Evolutionary conservation across 2,329 filamentous ascomycete genomes (phyloP).

Genomic region (Pseudogymnoascus sp.): DNA sequence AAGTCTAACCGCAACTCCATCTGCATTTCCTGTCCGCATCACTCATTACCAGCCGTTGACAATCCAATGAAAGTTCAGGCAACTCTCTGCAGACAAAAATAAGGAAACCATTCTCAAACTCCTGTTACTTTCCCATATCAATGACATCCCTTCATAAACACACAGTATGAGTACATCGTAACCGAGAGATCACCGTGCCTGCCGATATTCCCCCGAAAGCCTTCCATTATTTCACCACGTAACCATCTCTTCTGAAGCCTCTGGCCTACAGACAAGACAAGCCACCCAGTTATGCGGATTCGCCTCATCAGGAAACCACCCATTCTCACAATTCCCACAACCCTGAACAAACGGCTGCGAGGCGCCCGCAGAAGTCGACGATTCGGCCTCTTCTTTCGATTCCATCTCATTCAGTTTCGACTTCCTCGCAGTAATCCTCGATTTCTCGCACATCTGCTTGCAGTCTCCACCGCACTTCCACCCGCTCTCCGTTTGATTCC

Average conservation of each 20-base stretch:
- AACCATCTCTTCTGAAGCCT: neutral
- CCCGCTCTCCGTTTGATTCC: neutral
- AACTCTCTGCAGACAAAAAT: neutral
- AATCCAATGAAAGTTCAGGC: neutral
- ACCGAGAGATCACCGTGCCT: neutral
- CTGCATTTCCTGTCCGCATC: neutral
- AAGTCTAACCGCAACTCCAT: neutral
- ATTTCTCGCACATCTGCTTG: neutral
- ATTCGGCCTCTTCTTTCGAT: neutral
- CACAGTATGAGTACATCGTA: neutral
- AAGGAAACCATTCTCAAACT: neutral
- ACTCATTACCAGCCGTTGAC: neutral
- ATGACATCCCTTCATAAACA: conserved; percentile 1
- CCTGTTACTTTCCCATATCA: neutral
- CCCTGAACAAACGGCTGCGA: neutral
- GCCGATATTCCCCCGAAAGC: neutral
- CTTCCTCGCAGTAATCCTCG: neutral
- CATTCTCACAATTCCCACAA: neutral
- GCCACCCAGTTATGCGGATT: conserved; percentile 3
- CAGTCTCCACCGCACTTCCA: neutral
- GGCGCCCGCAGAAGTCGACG: neutral
- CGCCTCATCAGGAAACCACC: neutral
- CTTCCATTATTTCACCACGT: neutral
- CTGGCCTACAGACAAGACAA: conserved; percentile 3
- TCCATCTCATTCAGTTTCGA: neutral